phyloP scores from a whole-genome alignment of 129 eudicot species.

The Tanacetum coccineum region DNA sequence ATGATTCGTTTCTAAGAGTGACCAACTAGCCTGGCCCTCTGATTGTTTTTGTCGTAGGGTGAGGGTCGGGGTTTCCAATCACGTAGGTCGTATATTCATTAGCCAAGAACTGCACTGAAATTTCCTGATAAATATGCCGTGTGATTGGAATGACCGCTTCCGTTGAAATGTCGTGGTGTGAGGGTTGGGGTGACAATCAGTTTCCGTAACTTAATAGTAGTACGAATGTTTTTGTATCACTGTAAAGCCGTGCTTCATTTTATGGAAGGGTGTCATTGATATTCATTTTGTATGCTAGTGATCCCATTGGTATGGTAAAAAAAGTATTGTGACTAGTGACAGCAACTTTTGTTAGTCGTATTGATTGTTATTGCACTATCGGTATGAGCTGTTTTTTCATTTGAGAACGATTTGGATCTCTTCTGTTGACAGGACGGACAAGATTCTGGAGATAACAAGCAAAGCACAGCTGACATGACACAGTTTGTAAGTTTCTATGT shows the following conservation, averaged over 20 bases:
- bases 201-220: too few species aligned
- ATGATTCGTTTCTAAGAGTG: too few species aligned
- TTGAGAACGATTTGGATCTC: background rate
- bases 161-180: too few species aligned
- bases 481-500: constrained; percentile 68
- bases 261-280: background rate
- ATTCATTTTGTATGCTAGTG: background rate
- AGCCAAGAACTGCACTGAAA: too few species aligned
- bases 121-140: too few species aligned
- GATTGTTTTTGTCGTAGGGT: too few species aligned
- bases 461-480: constrained; percentile 88
- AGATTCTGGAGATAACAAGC: constrained; percentile 75
- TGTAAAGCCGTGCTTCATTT: background rate
- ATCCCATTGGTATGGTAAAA: constrained; percentile 1
- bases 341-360: background rate
- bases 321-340: background rate
- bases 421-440: constrained; percentile 71
- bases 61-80: too few species aligned
- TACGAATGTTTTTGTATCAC: background rate
- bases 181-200: too few species aligned
- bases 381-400: background rate
- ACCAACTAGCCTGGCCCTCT: too few species aligned
- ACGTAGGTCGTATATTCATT: too few species aligned
- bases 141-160: too few species aligned
- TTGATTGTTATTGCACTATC: background rate